These are phyloP conservation scores for Sphaerulina populicola DNA, from an alignment of 2,329 filamentous ascomycete genomes.

Conservation along the genomic window DNA sequence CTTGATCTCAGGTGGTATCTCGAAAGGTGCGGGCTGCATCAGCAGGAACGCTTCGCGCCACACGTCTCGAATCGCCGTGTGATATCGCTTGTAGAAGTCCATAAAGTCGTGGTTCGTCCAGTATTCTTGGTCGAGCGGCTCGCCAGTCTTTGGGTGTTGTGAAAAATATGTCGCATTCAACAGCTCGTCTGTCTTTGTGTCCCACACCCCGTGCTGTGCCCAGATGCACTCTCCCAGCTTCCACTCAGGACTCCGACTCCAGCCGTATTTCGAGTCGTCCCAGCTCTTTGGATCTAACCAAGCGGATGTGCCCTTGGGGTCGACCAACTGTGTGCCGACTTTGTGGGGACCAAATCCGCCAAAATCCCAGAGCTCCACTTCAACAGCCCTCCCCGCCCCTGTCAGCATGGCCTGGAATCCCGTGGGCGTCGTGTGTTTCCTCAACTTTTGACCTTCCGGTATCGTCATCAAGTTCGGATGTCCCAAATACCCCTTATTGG, in stretches of 20 bases:
- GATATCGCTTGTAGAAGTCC: constrained; percentile 70
- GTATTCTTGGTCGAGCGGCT: constrained; percentile 66
- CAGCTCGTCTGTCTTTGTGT: constrained; percentile 66
- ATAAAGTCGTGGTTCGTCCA: constrained; percentile 92
- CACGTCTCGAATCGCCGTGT: constrained; percentile 62
- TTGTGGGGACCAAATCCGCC: constrained; percentile 88
- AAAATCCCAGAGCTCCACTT: constrained; percentile 89
- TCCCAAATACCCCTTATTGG: constrained; percentile 78
- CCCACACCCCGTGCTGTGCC: constrained; percentile 96
- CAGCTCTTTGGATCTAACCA: constrained; percentile 72
- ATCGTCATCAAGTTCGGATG: constrained; percentile 72
- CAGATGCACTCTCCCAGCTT: constrained; percentile 90
- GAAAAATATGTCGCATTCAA: constrained; percentile 82
- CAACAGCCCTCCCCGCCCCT: constrained; percentile 81
- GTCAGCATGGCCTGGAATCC: constrained; percentile 89
- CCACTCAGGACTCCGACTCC: constrained; percentile 81
- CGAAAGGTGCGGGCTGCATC: constrained; percentile 83
- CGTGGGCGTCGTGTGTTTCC: constrained; percentile 87
- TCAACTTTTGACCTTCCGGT: constrained; percentile 77
- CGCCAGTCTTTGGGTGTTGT: constrained; percentile 65
- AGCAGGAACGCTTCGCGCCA: constrained; percentile 80
- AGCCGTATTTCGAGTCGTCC: constrained; percentile 81
- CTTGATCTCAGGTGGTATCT: constrained; percentile 81
- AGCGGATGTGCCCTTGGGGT: constrained; percentile 74
- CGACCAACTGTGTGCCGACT: constrained; percentile 70